These are phyloP conservation scores for Raddia guianensis DNA, from an alignment of 176 grass and related monocot genomes.

Conservation along the genomic window DNA sequence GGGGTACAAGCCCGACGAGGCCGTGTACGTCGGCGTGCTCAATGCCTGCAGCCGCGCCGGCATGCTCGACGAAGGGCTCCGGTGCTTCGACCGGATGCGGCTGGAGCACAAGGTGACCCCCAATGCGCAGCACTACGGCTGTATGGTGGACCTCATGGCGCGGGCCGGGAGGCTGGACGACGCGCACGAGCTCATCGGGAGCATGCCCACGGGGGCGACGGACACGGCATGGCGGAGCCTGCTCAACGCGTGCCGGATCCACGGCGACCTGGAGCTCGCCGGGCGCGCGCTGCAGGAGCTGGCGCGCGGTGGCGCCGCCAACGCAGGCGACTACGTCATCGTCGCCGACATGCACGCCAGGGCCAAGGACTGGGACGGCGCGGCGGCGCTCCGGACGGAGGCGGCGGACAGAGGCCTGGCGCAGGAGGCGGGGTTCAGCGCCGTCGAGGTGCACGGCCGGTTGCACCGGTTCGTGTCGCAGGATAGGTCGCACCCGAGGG, in stretches of 20 bases:
- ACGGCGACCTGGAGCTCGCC: slow-evolving; percentile 56
- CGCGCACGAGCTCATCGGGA: slow-evolving; percentile 56
- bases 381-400: slow-evolving; percentile 45
- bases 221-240: slow-evolving; percentile 68
- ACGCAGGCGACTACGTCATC: slow-evolving; percentile 71
- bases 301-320: slow-evolving; percentile 30
- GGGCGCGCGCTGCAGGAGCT: slow-evolving; percentile 45
- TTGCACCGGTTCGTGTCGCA: slow-evolving; percentile 76
- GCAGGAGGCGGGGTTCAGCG: slow-evolving; percentile 59
- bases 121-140: slow-evolving; percentile 77
- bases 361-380: slow-evolving; percentile 40
- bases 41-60: slow-evolving; percentile 74
- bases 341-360: slow-evolving; percentile 70
- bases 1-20: slow-evolving; percentile 55
- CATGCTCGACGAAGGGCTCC: slow-evolving; percentile 65
- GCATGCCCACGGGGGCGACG: slow-evolving; percentile 59
- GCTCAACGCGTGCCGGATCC: slow-evolving; percentile 73
- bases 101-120: slow-evolving; percentile 62
- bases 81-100: slow-evolving; percentile 83
- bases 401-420: slow-evolving; percentile 47
- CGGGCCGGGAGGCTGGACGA: slow-evolving; percentile 63
- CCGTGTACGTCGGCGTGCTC: slow-evolving; percentile 70
- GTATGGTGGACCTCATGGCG: slow-evolving; percentile 77
- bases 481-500: slow-evolving; percentile 61
- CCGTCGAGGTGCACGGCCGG: slow-evolving; percentile 70